Conservation (phyloP, 2,329 filamentous ascomycete genomes). For the Zarea fungicola region DNA sequence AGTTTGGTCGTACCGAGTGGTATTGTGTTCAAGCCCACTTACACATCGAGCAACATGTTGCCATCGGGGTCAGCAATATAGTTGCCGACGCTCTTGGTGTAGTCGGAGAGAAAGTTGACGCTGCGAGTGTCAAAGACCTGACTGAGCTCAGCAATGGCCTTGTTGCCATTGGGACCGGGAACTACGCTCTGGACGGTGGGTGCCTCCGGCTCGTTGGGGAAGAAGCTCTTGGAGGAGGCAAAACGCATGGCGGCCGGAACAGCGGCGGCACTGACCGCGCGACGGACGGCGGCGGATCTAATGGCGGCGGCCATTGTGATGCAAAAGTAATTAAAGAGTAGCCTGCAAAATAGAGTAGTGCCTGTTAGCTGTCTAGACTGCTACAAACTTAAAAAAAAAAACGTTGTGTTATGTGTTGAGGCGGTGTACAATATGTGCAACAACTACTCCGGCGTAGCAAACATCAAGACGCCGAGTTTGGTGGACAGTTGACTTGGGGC, state of each 20-base stretch:
- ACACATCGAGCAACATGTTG: conserved; percentile 69
- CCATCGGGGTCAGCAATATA: conserved; percentile 72
- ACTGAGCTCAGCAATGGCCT: conserved; percentile 64
- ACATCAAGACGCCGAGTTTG: no score
- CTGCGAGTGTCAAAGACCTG: conserved; percentile 81
- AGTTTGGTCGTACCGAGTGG: no score
- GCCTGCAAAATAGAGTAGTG: no score
- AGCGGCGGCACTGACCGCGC: conserved; percentile 9
- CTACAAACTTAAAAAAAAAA: no score
- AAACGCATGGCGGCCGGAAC: conserved; percentile 20
- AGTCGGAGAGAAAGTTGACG: conserved; percentile 78
- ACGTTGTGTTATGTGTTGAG: no score
- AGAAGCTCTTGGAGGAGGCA: conserved; percentile 34
- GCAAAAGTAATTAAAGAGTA: neutral
- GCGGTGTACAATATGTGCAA: no score
- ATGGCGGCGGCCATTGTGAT: conserved; percentile 10
- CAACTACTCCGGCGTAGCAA: no score
- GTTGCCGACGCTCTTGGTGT: conserved; percentile 70
- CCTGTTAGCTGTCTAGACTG: no score
- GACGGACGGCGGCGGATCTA: conserved; percentile 5
- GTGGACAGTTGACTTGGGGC: no score
- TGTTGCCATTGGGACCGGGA: conserved; percentile 70
- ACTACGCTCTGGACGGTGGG: conserved; percentile 56
- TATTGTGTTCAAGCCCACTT: conserved; percentile 25
- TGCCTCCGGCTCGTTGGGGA: conserved; percentile 45